Conservation (phyloP, 257 asterid species). For the Gentiana dahurica region DNA sequence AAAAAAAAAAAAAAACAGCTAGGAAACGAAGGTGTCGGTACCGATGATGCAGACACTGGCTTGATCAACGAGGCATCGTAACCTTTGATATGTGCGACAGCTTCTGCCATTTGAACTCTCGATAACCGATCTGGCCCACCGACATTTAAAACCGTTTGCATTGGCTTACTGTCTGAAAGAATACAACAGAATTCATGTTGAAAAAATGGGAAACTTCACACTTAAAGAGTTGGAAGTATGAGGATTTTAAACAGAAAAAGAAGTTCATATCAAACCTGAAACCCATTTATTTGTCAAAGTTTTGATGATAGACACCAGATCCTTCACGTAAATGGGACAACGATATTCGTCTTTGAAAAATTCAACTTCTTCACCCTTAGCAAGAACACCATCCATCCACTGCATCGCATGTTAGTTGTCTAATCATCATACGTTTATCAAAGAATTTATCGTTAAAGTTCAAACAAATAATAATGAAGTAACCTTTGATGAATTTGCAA, state of each 20-base stretch:
- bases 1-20: too few species aligned
- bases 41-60: conserved; percentile 74
- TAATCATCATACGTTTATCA: not conserved
- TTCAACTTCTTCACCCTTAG: conserved; percentile 53
- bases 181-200: not conserved
- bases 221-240: not conserved
- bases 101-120: conserved; percentile 96
- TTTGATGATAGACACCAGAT: conserved; percentile 47
- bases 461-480: too few species aligned
- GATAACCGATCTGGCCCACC: conserved; percentile 90
- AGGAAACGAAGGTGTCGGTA: conserved; percentile 19
- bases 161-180: conserved; percentile 44
- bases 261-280: conserved; percentile 49
- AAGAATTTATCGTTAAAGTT: not conserved
- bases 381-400: conserved; percentile 88
- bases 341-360: conserved; percentile 88
- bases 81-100: conserved; percentile 61
- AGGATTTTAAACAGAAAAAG: not conserved
- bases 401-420: conserved; percentile 24
- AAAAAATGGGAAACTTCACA: not conserved
- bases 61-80: conserved; percentile 58
- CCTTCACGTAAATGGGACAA: conserved; percentile 86
- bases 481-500: too few species aligned
- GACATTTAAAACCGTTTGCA: conserved; percentile 58
- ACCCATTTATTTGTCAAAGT: conserved; percentile 46